Evolutionary conservation across 2,329 filamentous ascomycete genomes (phyloP), one percentile per base, ranked within the genome.

Genomic region (Triangularia verruculosa): DNA sequence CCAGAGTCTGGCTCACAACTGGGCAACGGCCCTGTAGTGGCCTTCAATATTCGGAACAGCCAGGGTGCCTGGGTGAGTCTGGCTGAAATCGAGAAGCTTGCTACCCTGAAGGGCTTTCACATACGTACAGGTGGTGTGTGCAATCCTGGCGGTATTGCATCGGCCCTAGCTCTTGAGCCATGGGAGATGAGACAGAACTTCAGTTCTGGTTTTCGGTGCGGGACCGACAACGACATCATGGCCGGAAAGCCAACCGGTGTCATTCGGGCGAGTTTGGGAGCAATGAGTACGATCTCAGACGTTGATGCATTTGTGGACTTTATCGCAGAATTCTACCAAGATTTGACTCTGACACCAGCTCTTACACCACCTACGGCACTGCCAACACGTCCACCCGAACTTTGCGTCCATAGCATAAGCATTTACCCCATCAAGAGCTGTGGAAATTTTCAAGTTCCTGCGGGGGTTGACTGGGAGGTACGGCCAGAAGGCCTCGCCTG

Each of bases 381-480:
- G 28, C 25, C 53, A 15, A 47, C 17, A 34, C 57, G 12, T 28
- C 57, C 12, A 30, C 24, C 63, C 27, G 68, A 61, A 52, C 78
- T 86, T 60, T 79, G 79, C 54, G 80, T 92, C n/a, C 85, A 89
- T 66, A 81, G 80, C 60, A 83, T 93, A 15, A 86, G 82, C 1
- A 85, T 98, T 0, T 99, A 93, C 72, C 95, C 95, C 0, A 93
- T 99, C 72, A 99, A 99, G 76, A 97, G 93, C 73, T 98, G 95
- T 71, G 91, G 88, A 15, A 91, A 91, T 0, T 96, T 90, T 74
- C 79, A 80, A 34, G 81, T 98, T 28, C 89, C 92, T 1, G 66
- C 77, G 0, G 83, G 80, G 1, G 78, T 78, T 7, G 73, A 81
- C 13, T 99, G 95, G 95, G 87, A 91, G 70, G 83, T 98, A 20